Evolutionary conservation across 2,329 filamentous ascomycete species (phyloP), one percentile per base, ranked within the genome.

Genomic region (Diplodia seriata): DNA sequence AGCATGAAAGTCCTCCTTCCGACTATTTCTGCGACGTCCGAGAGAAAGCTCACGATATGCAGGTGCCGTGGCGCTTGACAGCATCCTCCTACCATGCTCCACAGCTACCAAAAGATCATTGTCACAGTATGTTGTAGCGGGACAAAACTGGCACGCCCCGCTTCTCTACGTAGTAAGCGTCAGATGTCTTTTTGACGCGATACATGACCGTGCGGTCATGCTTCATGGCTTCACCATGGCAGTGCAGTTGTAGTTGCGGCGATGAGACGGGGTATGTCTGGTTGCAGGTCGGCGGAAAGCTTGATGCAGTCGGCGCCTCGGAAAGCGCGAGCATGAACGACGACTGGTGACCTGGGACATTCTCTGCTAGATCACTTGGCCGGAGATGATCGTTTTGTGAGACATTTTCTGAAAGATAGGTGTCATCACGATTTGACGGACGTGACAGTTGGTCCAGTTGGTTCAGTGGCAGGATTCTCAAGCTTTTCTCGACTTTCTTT

Each of bases 221-320:
- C 18, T 11, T 3, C 7, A 29, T 31, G 40, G 57, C 18, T 11
- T 3, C 7, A 29, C n/a, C 26, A 43, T 62, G 57, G 57, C 18
- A 33, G 15, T 62, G 57, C 40, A 20, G 54, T 3, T 15, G 57
- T 15, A 59, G 20, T 29, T 33, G 8, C 40, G 8, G 29, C 36
- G 57, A 50, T 62, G 57, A 62, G 47, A 62, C 43, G 31, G 29
- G 26, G 9, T 36, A n/a, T 26, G 57, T 8, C 26, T 18, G 26
- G 40, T 20, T 38, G 12, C 33, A 49, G 40, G n/a, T 62, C 36
- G 57, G 5, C 14, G 54, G n/a, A 50, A 49, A 15, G 26, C 57
- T 20, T 62, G 40, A 33, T 62, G 57, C 57, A 62, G 5, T n/a
- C 15, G 33, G 11, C 31, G 57, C 57, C 15, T 62, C 57, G 40